phyloP scores from a whole-genome alignment of 352 stramenopile genomes.

The Pythium sukuiense region DNA sequence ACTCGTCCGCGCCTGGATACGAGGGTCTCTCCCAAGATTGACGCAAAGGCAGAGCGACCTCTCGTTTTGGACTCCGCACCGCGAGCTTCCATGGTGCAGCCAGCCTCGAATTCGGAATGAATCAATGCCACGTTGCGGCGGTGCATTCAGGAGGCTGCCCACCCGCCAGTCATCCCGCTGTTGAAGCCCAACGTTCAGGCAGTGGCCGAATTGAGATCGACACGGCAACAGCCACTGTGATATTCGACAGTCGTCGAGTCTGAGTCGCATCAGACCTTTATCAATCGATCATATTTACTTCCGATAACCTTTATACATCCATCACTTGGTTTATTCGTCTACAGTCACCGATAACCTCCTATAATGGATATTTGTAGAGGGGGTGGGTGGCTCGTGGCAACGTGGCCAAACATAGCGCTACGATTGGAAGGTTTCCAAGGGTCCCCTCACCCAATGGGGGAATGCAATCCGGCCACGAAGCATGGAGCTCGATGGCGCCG shows the following conservation, averaged over 20 bases:
- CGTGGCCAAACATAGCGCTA: constrained; percentile 27
- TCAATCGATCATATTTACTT: background rate
- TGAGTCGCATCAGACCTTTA: background rate
- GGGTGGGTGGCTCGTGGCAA: constrained; percentile 18
- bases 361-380: background rate
- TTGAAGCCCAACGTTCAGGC: background rate
- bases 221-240: constrained; percentile 8
- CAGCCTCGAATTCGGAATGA: background rate
- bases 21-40: constrained; percentile 28
- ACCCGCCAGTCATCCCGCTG: background rate
- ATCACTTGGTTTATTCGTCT: no score
- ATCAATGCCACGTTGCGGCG: background rate
- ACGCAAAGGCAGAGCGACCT: background rate
- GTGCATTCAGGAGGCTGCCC: background rate
- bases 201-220: background rate
- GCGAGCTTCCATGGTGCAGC: background rate
- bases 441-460: constrained; percentile 16
- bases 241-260: constrained; percentile 23
- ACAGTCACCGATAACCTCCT: background rate
- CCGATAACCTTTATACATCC: background rate
- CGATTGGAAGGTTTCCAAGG: constrained; percentile 28
- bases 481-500: background rate
- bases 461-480: constrained; percentile 16
- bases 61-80: background rate
- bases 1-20: constrained; percentile 41